Evolutionary conservation across 495 filamentous ascomycete species (phyloP).

Genomic region (Clavariopsis aquatica): DNA sequence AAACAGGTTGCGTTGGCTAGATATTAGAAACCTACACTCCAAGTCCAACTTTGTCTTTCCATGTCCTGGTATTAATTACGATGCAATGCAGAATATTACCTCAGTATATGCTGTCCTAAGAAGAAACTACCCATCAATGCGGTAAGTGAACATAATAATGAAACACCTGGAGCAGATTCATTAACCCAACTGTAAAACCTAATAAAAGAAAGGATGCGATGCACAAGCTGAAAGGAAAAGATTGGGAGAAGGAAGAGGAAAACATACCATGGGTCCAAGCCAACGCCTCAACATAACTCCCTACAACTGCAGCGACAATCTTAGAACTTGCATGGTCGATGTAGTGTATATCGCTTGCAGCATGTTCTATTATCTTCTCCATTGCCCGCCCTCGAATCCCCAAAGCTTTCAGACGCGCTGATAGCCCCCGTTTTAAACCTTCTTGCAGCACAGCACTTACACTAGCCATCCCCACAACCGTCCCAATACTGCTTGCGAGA

Average conservation of each 20-base stretch:
- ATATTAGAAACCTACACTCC: too few species aligned
- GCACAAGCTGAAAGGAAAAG: too few species aligned
- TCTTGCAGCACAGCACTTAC: slow-evolving; percentile 23
- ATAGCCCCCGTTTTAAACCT: slow-evolving; percentile 8
- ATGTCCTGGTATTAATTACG: too few species aligned
- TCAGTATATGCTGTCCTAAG: slow-evolving; percentile 13
- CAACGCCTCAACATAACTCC: slow-evolving; percentile 19
- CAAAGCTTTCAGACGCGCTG: not conserved
- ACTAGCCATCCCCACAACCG: slow-evolving; percentile 21
- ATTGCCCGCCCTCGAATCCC: slow-evolving; percentile 10
- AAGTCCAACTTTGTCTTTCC: too few species aligned
- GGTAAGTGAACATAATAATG: not conserved
- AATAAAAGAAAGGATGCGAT: not conserved
- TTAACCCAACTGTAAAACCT: not conserved
- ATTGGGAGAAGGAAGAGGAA: not conserved
- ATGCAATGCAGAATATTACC: not conserved
- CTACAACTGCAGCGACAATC: slow-evolving; percentile 2
- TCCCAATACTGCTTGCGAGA: slow-evolving; percentile 25
- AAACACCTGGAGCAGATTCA: not conserved
- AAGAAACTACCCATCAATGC: slow-evolving; percentile 11
- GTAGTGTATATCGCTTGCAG: slow-evolving; percentile 13
- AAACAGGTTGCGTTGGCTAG: too few species aligned
- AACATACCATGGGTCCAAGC: slow-evolving; percentile 25
- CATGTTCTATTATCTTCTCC: slow-evolving; percentile 10
- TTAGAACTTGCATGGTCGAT: slow-evolving; percentile 15